Evolutionary conservation across 2,329 filamentous ascomycete genomes (phyloP).

Genomic region (Trichoderma semiorbis): DNA sequence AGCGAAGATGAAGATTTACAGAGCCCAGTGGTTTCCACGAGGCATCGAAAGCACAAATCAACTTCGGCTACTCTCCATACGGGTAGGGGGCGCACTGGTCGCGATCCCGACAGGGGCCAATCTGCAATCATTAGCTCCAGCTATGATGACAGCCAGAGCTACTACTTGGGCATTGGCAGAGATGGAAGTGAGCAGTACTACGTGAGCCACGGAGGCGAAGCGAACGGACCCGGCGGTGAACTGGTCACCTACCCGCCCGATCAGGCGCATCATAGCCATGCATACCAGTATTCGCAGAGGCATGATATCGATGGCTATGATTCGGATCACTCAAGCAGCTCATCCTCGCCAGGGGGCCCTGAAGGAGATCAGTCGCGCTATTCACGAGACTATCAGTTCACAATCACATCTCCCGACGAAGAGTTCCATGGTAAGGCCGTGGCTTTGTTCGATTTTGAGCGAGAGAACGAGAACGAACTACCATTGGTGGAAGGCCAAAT

Average conservation of each 20-base stretch:
- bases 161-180: slow-evolving; percentile 61
- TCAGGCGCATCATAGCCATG: slow-evolving; percentile 56
- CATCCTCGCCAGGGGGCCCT: slow-evolving; percentile 56
- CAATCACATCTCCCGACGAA: slow-evolving; percentile 90
- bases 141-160: slow-evolving; percentile 58
- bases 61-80: slow-evolving; percentile 48
- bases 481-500: slow-evolving; percentile 91
- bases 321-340: slow-evolving; percentile 57
- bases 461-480: slow-evolving; percentile 95
- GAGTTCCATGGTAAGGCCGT: slow-evolving; percentile 97
- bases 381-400: slow-evolving; percentile 90
- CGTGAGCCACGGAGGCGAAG: slow-evolving; percentile 64
- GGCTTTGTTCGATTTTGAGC: slow-evolving; percentile 88
- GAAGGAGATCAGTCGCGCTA: slow-evolving; percentile 73
- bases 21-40: slow-evolving; percentile 80
- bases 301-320: slow-evolving; percentile 52
- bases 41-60: slow-evolving; percentile 83
- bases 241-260: slow-evolving; percentile 74
- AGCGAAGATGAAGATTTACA: slow-evolving; percentile 95
- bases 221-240: slow-evolving; percentile 74
- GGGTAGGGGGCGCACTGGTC: slow-evolving; percentile 44
- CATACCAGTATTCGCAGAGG: slow-evolving; percentile 40
- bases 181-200: slow-evolving; percentile 76
- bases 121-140: slow-evolving; percentile 45
- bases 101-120: slow-evolving; percentile 39